Evolutionary conservation across 2,329 filamentous ascomycete genomes (phyloP).

Genomic region (Colletotrichum navitas): DNA sequence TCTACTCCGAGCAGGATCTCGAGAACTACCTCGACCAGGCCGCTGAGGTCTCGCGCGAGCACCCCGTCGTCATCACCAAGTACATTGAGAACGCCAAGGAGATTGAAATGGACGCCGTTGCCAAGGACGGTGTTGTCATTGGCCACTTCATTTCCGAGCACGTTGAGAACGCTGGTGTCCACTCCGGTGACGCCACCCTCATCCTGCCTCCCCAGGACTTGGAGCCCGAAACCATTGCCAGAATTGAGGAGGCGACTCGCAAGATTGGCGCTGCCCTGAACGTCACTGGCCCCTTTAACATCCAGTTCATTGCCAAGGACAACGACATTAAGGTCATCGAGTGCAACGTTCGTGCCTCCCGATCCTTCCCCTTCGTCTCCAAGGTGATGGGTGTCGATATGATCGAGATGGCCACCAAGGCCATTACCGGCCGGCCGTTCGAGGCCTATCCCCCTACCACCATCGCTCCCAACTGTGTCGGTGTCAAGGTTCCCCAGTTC

Average conservation of each 20-base stretch:
- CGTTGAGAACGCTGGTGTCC: conserved; percentile 97
- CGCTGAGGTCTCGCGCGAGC: conserved; percentile 91
- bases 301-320: conserved; percentile 99
- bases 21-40: conserved; percentile 91
- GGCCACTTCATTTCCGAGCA: conserved; percentile 99
- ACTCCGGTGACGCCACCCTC: conserved; percentile 96
- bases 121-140: conserved; percentile 87
- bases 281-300: conserved; percentile 97
- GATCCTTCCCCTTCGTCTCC: conserved; percentile 97
- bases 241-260: conserved; percentile 93
- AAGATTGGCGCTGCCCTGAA: conserved; percentile 97
- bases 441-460: conserved; percentile 83
- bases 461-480: conserved; percentile 85
- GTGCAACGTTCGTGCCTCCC: conserved; percentile 95
- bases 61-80: conserved; percentile 98
- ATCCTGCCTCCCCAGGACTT: conserved; percentile 96
- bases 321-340: conserved; percentile 99
- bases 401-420: conserved; percentile 98
- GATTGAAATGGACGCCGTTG: conserved; percentile 99
- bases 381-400: conserved; percentile 98
- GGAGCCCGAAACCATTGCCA: conserved; percentile 85
- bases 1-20: conserved; percentile 95
- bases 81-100: conserved; percentile 99
- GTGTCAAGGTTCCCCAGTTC: conserved; percentile 98
- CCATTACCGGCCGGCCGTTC: conserved; percentile 89